Evolutionary conservation across 139 green algal species (phyloP).

Genomic region (Desmodesmus armatus): DNA sequence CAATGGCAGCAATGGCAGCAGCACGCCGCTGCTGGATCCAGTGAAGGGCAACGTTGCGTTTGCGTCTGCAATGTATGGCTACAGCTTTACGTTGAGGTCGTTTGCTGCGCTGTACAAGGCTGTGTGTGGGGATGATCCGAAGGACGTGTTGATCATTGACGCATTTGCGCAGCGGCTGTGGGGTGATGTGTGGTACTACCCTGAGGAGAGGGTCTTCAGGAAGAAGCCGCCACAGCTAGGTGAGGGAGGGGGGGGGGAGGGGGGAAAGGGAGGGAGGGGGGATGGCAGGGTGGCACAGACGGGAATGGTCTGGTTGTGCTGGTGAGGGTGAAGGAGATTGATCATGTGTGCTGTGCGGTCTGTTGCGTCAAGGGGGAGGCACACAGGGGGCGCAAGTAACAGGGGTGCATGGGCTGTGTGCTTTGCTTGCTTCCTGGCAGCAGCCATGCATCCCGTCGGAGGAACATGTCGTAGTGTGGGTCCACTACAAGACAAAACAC

Average conservation of each 20-base stretch:
- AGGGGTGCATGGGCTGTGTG: background rate
- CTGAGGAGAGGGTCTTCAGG: conserved; percentile 83
- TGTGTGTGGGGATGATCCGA: conserved; percentile 47
- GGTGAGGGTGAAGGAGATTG: background rate
- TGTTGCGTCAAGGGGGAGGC: too few relatives aligned
- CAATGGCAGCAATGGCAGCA: conserved; percentile 11
- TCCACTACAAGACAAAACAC: too few relatives aligned
- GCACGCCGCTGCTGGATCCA: conserved; percentile 75
- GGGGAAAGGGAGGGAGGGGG: background rate
- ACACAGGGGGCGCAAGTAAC: too few relatives aligned
- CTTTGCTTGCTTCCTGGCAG: too few relatives aligned
- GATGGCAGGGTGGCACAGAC: background rate
- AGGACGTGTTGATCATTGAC: conserved; percentile 18
- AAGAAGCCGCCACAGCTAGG: conserved; percentile 66
- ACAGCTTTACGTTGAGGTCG: conserved; percentile 93
- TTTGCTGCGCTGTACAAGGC: conserved; percentile 78
- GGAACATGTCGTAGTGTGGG: too few relatives aligned
- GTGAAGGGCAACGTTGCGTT: conserved; percentile 94
- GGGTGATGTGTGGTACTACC: conserved; percentile 96
- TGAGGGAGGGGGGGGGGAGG: conserved; percentile 24
- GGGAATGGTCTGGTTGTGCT: background rate
- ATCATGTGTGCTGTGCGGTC: background rate
- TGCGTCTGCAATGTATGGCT: conserved; percentile 77
- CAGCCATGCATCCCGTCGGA: too few relatives aligned
- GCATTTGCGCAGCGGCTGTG: conserved; percentile 88